phyloP scores from a whole-genome alignment of 441 rosid genomes.

The Adansonia grandidieri region DNA sequence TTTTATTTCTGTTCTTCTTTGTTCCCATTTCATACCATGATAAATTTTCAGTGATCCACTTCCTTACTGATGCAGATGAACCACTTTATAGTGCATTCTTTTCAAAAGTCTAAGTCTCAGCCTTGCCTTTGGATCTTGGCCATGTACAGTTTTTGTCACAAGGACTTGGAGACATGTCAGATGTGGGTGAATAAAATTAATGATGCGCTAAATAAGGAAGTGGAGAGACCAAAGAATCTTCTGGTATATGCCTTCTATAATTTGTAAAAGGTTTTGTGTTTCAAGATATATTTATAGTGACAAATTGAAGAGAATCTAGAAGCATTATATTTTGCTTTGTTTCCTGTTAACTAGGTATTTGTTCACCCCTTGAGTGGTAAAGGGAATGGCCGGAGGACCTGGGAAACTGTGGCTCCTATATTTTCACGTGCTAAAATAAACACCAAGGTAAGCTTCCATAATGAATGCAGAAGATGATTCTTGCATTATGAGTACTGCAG shows the following conservation, averaged over 20 bases:
- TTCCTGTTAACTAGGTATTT: constrained; percentile 59
- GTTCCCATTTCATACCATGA: constrained; percentile 15
- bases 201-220: constrained; percentile 49
- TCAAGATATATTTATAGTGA: constrained; percentile 24
- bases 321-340: constrained; percentile 28
- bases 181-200: constrained; percentile 67
- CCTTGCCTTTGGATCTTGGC: constrained; percentile 67
- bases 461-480: neutral
- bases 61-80: constrained; percentile 56
- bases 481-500: neutral
- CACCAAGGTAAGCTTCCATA: constrained; percentile 59
- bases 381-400: constrained; percentile 62
- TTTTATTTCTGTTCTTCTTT: neutral
- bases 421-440: constrained; percentile 68
- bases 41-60: constrained; percentile 20
- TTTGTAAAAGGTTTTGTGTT: constrained; percentile 14
- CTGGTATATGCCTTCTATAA: constrained; percentile 50
- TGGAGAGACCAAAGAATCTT: constrained; percentile 79
- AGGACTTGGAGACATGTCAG: constrained; percentile 65
- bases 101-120: constrained; percentile 56
- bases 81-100: constrained; percentile 61
- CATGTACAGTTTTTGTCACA: constrained; percentile 63
- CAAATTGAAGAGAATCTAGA: neutral
- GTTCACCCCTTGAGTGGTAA: constrained; percentile 90
- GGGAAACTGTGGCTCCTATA: constrained; percentile 84